Evolutionary conservation across 164 flowering plant species (phyloP).

Genomic region (Vitis rotundifolia): DNA sequence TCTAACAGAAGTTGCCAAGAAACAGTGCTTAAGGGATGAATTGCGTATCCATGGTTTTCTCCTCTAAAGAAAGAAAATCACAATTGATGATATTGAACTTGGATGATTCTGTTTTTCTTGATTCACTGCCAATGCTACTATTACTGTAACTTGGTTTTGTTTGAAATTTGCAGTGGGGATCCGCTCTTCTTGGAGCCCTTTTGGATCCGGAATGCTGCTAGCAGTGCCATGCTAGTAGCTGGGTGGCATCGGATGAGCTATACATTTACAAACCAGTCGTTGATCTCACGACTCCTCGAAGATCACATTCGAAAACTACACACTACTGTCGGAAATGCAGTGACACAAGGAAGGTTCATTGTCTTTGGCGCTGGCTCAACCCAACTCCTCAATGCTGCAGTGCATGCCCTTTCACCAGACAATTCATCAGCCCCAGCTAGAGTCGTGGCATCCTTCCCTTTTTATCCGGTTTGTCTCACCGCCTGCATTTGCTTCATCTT

Average conservation of each 20-base stretch:
- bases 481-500: background rate
- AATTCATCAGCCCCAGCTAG: slow-evolving; percentile 34
- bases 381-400: slow-evolving; percentile 70
- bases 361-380: slow-evolving; percentile 74
- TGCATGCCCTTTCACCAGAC: slow-evolving; percentile 47
- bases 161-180: slow-evolving; percentile 50
- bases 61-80: too few species aligned
- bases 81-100: too few species aligned
- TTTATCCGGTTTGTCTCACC: slow-evolving; percentile 41
- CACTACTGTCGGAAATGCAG: slow-evolving; percentile 55
- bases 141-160: too few species aligned
- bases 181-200: slow-evolving; percentile 72
- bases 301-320: slow-evolving; percentile 47
- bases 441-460: slow-evolving; percentile 63
- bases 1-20: too few species aligned
- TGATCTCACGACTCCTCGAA: slow-evolving; percentile 39
- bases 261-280: slow-evolving; percentile 9
- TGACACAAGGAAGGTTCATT: slow-evolving; percentile 46
- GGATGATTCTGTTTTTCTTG: background rate
- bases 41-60: too few species aligned
- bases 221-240: slow-evolving; percentile 44
- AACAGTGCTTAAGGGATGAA: too few species aligned
- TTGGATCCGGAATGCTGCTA: slow-evolving; percentile 52
- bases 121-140: background rate
- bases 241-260: slow-evolving; percentile 84